Evolutionary conservation across 345 rosid genomes (phyloP).

Genomic region (Theobroma cacao): DNA sequence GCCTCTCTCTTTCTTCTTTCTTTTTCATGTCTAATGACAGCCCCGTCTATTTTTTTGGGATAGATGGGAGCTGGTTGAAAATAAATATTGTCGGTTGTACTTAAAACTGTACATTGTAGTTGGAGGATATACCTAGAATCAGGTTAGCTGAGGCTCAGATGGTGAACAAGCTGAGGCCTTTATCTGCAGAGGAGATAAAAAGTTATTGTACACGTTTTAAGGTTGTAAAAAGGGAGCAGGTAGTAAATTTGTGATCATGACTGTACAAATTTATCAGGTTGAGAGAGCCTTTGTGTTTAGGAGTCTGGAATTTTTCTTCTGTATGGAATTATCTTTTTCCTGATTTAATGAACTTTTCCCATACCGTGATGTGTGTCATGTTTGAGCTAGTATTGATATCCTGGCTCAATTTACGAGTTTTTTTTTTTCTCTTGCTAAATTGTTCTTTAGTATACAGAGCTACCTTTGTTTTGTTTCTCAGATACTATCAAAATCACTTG

Average conservation of each 20-base stretch:
- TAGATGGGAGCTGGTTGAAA: slow-evolving; percentile 38
- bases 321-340: neutral
- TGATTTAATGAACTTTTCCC: neutral
- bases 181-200: slow-evolving; percentile 25
- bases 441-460: too few relatives aligned
- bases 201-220: neutral
- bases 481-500: too few relatives aligned
- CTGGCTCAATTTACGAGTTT: neutral
- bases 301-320: neutral
- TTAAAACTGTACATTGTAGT: slow-evolving; percentile 49
- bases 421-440: neutral
- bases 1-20: slow-evolving; percentile 12
- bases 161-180: slow-evolving; percentile 18
- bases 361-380: neutral
- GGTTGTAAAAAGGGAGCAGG: neutral
- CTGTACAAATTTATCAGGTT: neutral
- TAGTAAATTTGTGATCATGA: neutral
- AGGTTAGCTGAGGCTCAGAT: slow-evolving; percentile 27
- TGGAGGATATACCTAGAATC: slow-evolving; percentile 44
- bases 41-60: slow-evolving; percentile 34
- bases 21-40: slow-evolving; percentile 22
- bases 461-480: too few relatives aligned
- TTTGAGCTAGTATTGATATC: neutral
- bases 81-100: slow-evolving; percentile 37
- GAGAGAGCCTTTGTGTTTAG: neutral